phyloP scores from a whole-genome alignment of 306 rosid species.

The Trifolium subterraneum region DNA sequence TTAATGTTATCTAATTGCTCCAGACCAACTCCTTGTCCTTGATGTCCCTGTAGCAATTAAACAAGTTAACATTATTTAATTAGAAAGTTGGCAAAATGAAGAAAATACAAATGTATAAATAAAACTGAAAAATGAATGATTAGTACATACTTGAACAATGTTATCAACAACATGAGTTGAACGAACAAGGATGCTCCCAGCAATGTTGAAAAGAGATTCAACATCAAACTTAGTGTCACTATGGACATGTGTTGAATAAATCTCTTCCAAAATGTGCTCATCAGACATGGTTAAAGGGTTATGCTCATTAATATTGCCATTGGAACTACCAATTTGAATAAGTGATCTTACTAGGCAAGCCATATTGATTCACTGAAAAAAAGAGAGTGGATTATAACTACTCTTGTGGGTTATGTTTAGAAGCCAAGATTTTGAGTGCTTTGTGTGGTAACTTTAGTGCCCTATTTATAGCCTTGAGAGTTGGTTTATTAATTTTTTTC shows the following conservation, averaged over 20 bases:
- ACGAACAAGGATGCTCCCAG: conserved; percentile 48
- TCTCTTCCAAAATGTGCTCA: conserved; percentile 47
- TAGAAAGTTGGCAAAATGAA: too few relatives aligned
- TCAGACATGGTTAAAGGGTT: conserved; percentile 53
- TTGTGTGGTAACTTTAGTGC: not conserved
- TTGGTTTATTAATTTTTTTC: not conserved
- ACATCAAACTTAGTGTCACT: conserved; percentile 49
- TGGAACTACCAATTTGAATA: conserved; percentile 7
- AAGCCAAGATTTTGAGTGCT: not conserved
- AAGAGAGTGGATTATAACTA: not conserved
- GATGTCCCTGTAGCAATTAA: too few relatives aligned
- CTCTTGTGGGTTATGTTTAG: not conserved
- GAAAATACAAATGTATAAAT: not conserved
- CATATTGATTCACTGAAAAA: conserved; percentile 18
- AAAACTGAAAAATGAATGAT: not conserved
- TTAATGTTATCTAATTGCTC: too few relatives aligned
- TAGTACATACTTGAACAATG: conserved; percentile 43
- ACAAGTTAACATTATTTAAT: too few relatives aligned
- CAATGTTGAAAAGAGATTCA: conserved; percentile 46
- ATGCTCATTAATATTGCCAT: not conserved
- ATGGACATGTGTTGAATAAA: conserved; percentile 54
- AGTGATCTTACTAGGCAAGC: conserved; percentile 25
- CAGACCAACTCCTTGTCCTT: too few relatives aligned
- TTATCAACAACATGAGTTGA: conserved; percentile 51
- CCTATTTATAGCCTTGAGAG: conserved; percentile 26